Conservation (phyloP, 495 filamentous ascomycete genomes). For the Pseudoneurospora amorphoporcata region DNA sequence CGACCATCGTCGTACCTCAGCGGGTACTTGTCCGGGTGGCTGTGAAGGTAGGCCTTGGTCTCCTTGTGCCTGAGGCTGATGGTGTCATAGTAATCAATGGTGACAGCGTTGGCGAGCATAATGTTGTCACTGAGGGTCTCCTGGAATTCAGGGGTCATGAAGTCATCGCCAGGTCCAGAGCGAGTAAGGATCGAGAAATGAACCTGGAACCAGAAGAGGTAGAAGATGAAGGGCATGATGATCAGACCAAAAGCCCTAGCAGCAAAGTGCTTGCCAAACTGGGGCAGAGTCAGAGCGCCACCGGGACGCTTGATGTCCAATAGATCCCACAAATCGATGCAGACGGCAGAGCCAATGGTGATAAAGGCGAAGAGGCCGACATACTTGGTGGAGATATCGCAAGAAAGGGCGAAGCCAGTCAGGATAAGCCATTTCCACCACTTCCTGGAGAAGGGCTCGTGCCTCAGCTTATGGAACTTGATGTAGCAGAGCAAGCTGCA, state of each 20-base stretch:
- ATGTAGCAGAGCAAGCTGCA: conserved; percentile 88
- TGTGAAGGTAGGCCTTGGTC: conserved; percentile 91
- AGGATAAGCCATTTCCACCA: conserved; percentile 99
- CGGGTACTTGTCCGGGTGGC: conserved; percentile 80
- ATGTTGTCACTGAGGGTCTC: conserved; percentile 90
- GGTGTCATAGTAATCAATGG: conserved; percentile 80
- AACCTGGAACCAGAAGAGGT: conserved; percentile 99
- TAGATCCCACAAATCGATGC: conserved; percentile 91
- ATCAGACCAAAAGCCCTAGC: conserved; percentile 78
- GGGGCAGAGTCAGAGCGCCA: conserved; percentile 62
- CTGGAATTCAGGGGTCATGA: conserved; percentile 98
- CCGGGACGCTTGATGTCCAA: conserved; percentile 74
- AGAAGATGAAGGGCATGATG: conserved; percentile 89
- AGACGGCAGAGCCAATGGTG: conserved; percentile 87
- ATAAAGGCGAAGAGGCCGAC: conserved; percentile 92
- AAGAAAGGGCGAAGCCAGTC: conserved; percentile 87
- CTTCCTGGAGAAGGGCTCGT: conserved; percentile 80
- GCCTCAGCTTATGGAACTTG: conserved; percentile 93
- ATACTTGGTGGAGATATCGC: conserved; percentile 97
- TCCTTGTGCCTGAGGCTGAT: conserved; percentile 92
- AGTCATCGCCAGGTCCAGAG: conserved; percentile 93
- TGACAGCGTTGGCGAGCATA: conserved; percentile 75
- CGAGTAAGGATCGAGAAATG: conserved; percentile 84
- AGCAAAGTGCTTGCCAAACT: conserved; percentile 82
- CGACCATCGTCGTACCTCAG: conserved; percentile 94